A percentile compares a stretch with the other conserved stretches of the same genome.
These are phyloP conservation scores for Eimeria zaria DNA, from an alignment of 169 alveolate species.

Conservation along the genomic window DNA sequence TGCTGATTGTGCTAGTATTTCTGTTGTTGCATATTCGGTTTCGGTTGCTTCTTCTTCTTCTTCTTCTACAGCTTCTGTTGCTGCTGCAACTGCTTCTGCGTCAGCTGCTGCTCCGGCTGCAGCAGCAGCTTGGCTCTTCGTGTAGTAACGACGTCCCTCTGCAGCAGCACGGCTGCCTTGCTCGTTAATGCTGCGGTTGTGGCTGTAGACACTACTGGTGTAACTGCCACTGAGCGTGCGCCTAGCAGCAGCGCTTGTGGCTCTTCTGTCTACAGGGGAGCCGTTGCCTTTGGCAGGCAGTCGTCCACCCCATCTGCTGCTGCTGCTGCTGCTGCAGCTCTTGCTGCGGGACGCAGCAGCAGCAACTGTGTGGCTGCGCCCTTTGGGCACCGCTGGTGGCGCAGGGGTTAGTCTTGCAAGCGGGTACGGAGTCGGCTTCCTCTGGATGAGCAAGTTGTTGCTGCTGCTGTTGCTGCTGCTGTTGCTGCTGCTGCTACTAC, in stretches of 20 bases:
- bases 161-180: background rate
- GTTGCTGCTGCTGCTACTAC: background rate
- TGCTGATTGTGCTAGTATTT: background rate
- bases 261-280: background rate
- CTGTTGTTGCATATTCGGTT: background rate
- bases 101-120: background rate
- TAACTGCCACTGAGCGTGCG: background rate
- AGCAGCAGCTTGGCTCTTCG: background rate
- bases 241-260: conserved; percentile 48
- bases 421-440: conserved; percentile 5
- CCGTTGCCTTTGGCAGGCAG: background rate
- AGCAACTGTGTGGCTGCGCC: conserved; percentile 3
- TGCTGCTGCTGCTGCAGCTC: conserved; percentile 40
- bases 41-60: background rate
- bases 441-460: background rate
- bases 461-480: conserved; percentile 29
- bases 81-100: conserved; percentile 9
- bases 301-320: background rate
- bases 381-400: background rate
- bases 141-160: background rate
- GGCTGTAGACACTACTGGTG: background rate
- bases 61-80: background rate
- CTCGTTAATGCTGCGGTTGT: background rate
- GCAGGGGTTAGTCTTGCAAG: background rate
- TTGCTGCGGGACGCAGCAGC: conserved; percentile 30